Conservation (phyloP, 768 basidiomycete genomes). For the Mycena olivaceomarginata region DNA sequence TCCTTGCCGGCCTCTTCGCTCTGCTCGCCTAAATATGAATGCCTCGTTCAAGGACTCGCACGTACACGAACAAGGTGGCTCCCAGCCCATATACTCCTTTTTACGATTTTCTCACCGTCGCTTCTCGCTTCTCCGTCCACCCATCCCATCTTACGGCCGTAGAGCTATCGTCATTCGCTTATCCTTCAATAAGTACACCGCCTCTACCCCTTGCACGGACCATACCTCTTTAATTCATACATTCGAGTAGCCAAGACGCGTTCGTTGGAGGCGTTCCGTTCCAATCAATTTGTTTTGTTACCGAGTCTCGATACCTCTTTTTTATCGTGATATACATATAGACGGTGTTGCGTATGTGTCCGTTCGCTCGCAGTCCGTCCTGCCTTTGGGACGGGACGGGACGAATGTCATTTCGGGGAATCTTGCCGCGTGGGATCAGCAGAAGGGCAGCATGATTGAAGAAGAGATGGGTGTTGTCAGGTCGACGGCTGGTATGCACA, state of each 20-base stretch:
- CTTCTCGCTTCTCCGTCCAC: conserved; percentile 11
- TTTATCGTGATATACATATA: conserved; percentile 31
- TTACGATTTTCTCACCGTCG: conserved; percentile 25
- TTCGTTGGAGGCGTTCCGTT: neutral
- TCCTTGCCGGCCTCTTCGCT: conserved; percentile 67
- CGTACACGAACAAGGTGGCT: conserved; percentile 44
- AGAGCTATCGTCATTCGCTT: conserved; percentile 46
- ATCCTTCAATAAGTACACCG: conserved; percentile 39
- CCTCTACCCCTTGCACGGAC: conserved; percentile 32
- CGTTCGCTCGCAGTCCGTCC: neutral
- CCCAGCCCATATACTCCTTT: conserved; percentile 13
- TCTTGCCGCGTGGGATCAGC: no score
- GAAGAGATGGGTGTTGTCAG: neutral
- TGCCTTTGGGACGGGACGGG: conserved; percentile 2
- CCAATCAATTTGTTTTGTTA: conserved; percentile 13
- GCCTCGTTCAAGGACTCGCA: conserved; percentile 16
- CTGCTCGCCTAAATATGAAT: conserved; percentile 59
- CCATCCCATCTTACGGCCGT: conserved; percentile 20
- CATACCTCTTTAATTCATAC: conserved; percentile 36
- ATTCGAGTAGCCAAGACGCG: neutral
- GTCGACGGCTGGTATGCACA: neutral
- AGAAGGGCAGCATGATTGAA: neutral
- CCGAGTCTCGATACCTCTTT: conserved; percentile 35
- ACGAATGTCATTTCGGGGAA: neutral
- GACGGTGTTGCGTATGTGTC: conserved; percentile 20